Conservation (phyloP, 345 rosid genomes). For the Linum trigynum region DNA sequence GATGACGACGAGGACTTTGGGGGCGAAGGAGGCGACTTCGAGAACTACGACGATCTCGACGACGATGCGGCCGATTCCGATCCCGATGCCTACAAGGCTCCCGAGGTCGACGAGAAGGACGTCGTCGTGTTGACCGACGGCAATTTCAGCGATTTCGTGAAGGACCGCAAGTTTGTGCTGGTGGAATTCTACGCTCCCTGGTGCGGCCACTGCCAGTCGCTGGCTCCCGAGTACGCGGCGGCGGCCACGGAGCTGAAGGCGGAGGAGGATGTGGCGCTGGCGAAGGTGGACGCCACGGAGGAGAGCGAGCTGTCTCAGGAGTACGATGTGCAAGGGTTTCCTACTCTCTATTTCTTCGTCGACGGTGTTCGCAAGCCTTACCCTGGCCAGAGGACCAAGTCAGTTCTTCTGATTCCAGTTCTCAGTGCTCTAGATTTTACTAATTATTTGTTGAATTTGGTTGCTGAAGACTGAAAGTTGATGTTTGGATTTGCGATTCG, state of each 20-base stretch:
- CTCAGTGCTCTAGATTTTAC: neutral
- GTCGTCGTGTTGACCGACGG: constrained; percentile 72
- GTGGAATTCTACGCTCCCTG: constrained; percentile 98
- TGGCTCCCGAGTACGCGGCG: constrained; percentile 97
- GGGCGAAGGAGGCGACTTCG: constrained; percentile 37
- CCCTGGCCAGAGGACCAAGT: constrained; percentile 79
- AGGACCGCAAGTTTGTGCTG: constrained; percentile 67
- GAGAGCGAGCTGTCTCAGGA: constrained; percentile 77
- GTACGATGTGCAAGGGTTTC: constrained; percentile 84
- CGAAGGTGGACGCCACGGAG: constrained; percentile 93
- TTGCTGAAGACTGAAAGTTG: neutral
- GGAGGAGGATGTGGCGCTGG: constrained; percentile 53
- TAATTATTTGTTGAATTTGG: neutral
- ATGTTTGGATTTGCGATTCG: constrained; percentile 6
- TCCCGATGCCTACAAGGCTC: constrained; percentile 42
- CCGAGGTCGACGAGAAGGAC: constrained; percentile 77
- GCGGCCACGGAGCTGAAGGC: constrained; percentile 84
- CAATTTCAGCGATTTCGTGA: constrained; percentile 61
- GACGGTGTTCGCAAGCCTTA: constrained; percentile 86
- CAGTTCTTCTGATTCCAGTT: constrained; percentile 14
- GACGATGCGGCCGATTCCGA: constrained; percentile 23
- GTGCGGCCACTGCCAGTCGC: constrained; percentile 96
- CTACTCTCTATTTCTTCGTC: constrained; percentile 65
- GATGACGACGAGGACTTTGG: constrained; percentile 24
- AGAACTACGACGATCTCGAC: constrained; percentile 51